A percentile compares a stretch with the other conserved stretches of the same genome.
Evolutionary conservation across 129 eudicot species (phyloP).

Genomic region (Lonicera japonica): DNA sequence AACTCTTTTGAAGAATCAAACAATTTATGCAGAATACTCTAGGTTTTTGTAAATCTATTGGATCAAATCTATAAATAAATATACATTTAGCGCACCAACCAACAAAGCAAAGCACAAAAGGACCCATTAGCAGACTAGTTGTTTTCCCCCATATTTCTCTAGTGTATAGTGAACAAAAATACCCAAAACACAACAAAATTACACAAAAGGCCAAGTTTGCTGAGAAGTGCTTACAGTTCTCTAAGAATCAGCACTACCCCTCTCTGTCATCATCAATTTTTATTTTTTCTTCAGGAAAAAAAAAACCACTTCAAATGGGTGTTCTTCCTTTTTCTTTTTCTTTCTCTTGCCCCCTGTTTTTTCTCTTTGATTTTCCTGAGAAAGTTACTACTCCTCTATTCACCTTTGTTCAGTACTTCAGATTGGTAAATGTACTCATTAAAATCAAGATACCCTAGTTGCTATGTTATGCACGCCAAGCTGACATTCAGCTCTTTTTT

Average conservation of each 20-base stretch:
- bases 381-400: background rate
- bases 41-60: constrained; percentile 19
- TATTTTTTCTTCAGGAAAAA: constrained; percentile 17
- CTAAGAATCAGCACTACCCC: constrained; percentile 18
- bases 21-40: constrained; percentile 12
- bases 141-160: constrained; percentile 28
- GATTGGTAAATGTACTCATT: constrained; percentile 26
- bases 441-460: constrained; percentile 43
- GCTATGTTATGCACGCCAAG: constrained; percentile 63
- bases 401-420: constrained; percentile 20
- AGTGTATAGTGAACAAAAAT: constrained; percentile 17
- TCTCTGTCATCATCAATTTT: constrained; percentile 9
- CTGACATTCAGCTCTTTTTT: constrained; percentile 60
- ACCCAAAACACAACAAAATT: constrained; percentile 24
- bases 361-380: constrained; percentile 22
- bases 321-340: constrained; percentile 5
- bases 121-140: constrained; percentile 22
- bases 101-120: constrained; percentile 24
- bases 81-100: constrained; percentile 15
- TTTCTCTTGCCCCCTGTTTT: background rate
- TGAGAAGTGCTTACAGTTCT: constrained; percentile 26
- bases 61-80: constrained; percentile 20
- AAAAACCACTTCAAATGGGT: constrained; percentile 4
- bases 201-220: constrained; percentile 26
- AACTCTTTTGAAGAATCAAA: background rate